Conservation (phyloP, 2,329 filamentous ascomycete species). For the Atkinsonella hypoxylon region DNA sequence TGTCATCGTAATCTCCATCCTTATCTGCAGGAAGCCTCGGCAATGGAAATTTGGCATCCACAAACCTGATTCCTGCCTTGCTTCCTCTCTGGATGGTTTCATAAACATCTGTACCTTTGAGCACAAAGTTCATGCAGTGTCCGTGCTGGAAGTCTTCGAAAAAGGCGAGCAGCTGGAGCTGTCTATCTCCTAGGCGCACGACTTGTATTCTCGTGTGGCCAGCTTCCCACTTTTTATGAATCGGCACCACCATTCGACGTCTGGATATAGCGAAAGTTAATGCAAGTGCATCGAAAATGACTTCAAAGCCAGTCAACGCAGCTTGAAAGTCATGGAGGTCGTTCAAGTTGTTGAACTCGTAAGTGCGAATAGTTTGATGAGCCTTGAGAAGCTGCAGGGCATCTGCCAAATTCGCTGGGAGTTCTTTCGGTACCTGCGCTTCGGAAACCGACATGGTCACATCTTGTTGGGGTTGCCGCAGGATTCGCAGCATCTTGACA, state of each 20-base stretch:
- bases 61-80: constrained; percentile 64
- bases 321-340: constrained; percentile 70
- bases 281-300: constrained; percentile 63
- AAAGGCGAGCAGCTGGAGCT: constrained; percentile 70
- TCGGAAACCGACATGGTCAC: constrained; percentile 66
- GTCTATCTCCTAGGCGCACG: constrained; percentile 56
- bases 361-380: constrained; percentile 56
- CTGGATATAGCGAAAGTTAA: constrained; percentile 70
- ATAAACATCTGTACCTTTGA: constrained; percentile 75
- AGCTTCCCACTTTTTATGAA: constrained; percentile 91
- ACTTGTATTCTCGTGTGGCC: constrained; percentile 70
- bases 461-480: constrained; percentile 65
- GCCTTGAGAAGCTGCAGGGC: constrained; percentile 47
- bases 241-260: constrained; percentile 78
- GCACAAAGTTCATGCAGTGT: constrained; percentile 76
- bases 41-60: constrained; percentile 83
- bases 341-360: constrained; percentile 51
- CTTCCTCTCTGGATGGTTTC: constrained; percentile 53
- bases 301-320: constrained; percentile 67
- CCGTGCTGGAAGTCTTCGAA: constrained; percentile 82
- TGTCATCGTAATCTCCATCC: constrained; percentile 41
- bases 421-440: constrained; percentile 47
- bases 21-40: constrained; percentile 48
- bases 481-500: constrained; percentile 49
- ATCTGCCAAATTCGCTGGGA: constrained; percentile 50